Evolutionary conservation across 73 alveolate genomes (phyloP), one percentile per base, ranked within the genome.

Genomic region (Paramecium octaurelia): DNA sequence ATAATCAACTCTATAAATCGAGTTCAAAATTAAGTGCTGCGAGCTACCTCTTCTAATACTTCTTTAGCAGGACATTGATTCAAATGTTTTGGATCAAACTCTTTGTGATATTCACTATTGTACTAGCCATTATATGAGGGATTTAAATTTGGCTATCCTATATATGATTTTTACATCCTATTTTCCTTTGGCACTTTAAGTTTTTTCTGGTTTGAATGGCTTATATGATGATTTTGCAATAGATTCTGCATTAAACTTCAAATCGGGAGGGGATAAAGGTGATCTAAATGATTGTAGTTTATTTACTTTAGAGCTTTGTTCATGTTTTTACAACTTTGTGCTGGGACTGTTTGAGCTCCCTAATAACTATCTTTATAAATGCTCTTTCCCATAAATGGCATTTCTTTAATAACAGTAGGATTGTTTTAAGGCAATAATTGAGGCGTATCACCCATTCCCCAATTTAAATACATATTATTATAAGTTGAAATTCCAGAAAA

Each of bases 401-500:
- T 20, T 42, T 80, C 77, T 80, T 80, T 80, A 14, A 80, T 44
- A 7, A 80, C 77, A 11, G 91, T 80, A 10, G 91, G 91, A 23
- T 80, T 40, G 31, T 80, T 80, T 43, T 80, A 46, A 3, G 76
- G 91, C 9, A 43, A 23, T 21, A 80, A 44, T 44, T 46, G 24
- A 48, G 91, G 58, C n/a, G 91, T 80, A 7, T 80, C 77, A 24
- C 91, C 77, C 76, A 80, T 80, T 27, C 91, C 77, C 91, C 91
- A 80, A 80, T 80, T 80, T 12, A 80, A 46, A 42, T 42, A 80
- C 91, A 80, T 80, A 48, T 80, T 80, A 44, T 80, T 42, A 80
- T 80, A 80, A 12, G 91, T 80, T n/a, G 77, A 80, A 29, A 80
- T 44, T 80, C 91, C 91, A 80, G 91, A 80, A 21, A 80, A 80